phyloP scores from a whole-genome alignment of 257 asterid species.

The Petunia secreta region DNA sequence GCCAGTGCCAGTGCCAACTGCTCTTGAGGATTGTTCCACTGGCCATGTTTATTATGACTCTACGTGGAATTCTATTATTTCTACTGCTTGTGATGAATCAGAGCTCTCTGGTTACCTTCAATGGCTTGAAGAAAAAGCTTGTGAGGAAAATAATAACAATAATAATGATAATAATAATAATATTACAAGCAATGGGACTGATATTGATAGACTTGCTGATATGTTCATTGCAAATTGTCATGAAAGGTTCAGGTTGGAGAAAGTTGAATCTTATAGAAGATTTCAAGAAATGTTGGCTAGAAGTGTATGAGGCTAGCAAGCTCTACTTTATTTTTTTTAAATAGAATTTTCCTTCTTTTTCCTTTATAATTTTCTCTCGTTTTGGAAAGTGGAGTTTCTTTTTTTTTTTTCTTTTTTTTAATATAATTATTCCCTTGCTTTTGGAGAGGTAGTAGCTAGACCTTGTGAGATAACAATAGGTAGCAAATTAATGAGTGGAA shows the following conservation, averaged over 20 bases:
- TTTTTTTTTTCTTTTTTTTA: conserved; percentile 3
- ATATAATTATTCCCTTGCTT: not conserved
- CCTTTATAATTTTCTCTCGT: conserved; percentile 18
- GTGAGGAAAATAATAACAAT: conserved; percentile 15
- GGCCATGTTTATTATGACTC: conserved; percentile 56
- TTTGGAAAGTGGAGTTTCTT: not conserved
- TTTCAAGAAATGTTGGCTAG: conserved; percentile 94
- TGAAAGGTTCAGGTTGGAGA: conserved; percentile 88
- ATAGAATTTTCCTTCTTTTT: not conserved
- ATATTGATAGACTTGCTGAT: conserved; percentile 80
- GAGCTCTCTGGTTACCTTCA: conserved; percentile 62
- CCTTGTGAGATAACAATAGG: not conserved
- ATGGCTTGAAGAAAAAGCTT: conserved; percentile 78
- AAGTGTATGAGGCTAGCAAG: conserved; percentile 52
- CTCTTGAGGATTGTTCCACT: conserved; percentile 25
- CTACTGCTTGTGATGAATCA: conserved; percentile 33
- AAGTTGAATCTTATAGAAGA: conserved; percentile 72
- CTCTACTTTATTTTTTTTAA: not conserved
- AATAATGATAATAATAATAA: too few relatives aligned
- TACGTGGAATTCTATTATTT: conserved; percentile 49
- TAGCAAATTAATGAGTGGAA: too few relatives aligned
- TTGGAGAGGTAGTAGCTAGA: not conserved
- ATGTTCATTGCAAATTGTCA: conserved; percentile 80
- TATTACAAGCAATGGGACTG: conserved; percentile 32
- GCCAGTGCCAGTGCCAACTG: conserved; percentile 40